These are phyloP conservation scores for Apiospora hydei DNA, from an alignment of 2,329 filamentous ascomycete species.

Conservation along the genomic window DNA sequence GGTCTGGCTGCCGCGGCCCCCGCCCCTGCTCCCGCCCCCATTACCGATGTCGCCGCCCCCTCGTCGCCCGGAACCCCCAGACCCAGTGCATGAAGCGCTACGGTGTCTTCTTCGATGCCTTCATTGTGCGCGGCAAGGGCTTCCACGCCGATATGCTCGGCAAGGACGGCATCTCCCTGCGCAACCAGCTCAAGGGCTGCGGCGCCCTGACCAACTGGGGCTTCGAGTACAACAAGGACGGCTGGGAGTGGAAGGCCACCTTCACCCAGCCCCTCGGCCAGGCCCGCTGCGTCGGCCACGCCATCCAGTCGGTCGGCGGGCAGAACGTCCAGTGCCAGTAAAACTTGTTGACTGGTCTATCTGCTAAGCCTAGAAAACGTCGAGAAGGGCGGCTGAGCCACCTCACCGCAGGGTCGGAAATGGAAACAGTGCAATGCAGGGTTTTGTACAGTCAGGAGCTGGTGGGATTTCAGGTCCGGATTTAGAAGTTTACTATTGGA, in stretches of 20 bases:
- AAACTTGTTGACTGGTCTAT: neutral
- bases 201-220: neutral
- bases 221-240: neutral
- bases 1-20: neutral
- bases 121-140: neutral
- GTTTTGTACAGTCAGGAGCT: neutral
- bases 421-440: neutral
- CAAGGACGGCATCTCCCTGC: neutral
- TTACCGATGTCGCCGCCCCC: neutral
- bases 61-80: no score
- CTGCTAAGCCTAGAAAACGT: neutral
- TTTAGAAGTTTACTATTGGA: neutral
- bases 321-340: neutral
- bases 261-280: neutral
- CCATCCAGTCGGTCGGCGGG: neutral
- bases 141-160: neutral
- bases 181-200: constrained; percentile 4
- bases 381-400: neutral
- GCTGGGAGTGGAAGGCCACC: neutral
- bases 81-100: neutral
- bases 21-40: neutral
- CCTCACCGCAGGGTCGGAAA: neutral
- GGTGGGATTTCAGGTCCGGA: neutral
- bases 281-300: neutral
- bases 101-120: neutral